A percentile compares a stretch with the other conserved stretches of the same genome.
Evolutionary conservation across 2,329 filamentous ascomycete genomes (phyloP).

Genomic region (Cladorrhinum sp.): DNA sequence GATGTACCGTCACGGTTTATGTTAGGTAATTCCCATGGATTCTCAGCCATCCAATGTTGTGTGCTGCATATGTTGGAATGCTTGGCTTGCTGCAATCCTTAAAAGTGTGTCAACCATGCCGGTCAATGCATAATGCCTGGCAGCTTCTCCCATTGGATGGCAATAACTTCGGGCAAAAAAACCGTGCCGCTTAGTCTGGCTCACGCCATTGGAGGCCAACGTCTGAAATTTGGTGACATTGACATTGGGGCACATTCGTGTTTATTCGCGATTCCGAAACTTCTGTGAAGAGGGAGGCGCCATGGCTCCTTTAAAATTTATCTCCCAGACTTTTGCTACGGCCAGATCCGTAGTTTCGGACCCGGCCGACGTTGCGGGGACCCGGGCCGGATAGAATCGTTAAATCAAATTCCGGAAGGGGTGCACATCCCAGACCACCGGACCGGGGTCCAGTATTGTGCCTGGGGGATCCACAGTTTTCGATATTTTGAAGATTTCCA

Average conservation of each 20-base stretch:
- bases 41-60: not conserved
- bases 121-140: not conserved
- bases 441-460: not conserved
- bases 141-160: not conserved
- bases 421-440: not conserved
- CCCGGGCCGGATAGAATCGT: constrained; percentile 8
- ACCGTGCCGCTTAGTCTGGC: not conserved
- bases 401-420: not conserved
- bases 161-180: not conserved
- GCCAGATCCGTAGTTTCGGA: constrained; percentile 3
- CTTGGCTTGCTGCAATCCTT: not conserved
- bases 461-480: not conserved
- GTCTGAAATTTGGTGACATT: not conserved
- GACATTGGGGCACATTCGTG: not conserved
- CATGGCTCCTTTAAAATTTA: not conserved
- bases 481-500: not conserved
- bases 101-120: not conserved
- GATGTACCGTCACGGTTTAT: not conserved
- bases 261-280: not conserved
- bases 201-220: not conserved
- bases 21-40: constrained; percentile 4
- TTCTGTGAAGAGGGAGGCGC: not conserved
- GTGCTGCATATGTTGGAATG: not conserved
- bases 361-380: constrained; percentile 9
- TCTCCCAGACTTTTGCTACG: not conserved